Conservation (phyloP, 345 rosid genomes). For the Populus deltoides region DNA sequence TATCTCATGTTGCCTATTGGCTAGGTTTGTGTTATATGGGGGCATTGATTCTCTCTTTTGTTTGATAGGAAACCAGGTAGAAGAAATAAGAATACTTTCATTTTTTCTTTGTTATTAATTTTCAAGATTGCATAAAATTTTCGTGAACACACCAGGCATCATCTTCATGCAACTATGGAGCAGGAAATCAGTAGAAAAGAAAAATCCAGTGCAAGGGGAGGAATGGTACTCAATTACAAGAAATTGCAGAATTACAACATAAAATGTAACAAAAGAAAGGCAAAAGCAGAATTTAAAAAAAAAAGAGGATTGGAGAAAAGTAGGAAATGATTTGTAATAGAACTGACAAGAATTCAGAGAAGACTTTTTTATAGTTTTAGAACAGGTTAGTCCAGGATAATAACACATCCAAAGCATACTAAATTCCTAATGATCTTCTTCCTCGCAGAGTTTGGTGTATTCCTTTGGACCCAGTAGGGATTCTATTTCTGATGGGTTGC, state of each 20-base stretch:
- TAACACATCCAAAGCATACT: not conserved
- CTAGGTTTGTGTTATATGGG: not conserved
- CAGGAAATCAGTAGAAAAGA: not conserved
- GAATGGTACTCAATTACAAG: not conserved
- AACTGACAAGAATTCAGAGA: not conserved
- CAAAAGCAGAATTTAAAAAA: too few relatives aligned
- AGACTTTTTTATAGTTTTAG: not conserved
- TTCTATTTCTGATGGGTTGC: constrained; percentile 65
- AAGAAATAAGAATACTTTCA: not conserved
- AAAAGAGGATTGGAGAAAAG: not conserved
- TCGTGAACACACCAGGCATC: not conserved
- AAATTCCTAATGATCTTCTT: constrained; percentile 72
- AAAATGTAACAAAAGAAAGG: not conserved
- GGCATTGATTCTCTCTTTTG: not conserved
- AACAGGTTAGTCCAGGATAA: not conserved
- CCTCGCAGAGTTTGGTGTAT: constrained; percentile 86
- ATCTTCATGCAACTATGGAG: not conserved
- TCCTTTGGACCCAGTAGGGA: constrained; percentile 75
- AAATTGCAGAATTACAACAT: not conserved
- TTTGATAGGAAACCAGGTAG: not conserved
- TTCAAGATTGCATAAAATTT: not conserved
- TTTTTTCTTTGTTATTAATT: not conserved
- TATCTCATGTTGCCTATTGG: not conserved
- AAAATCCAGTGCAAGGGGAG: not conserved
- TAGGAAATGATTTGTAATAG: not conserved